Conservation (phyloP, 768 basidiomycete genomes). For the Boletus coccyginus region DNA sequence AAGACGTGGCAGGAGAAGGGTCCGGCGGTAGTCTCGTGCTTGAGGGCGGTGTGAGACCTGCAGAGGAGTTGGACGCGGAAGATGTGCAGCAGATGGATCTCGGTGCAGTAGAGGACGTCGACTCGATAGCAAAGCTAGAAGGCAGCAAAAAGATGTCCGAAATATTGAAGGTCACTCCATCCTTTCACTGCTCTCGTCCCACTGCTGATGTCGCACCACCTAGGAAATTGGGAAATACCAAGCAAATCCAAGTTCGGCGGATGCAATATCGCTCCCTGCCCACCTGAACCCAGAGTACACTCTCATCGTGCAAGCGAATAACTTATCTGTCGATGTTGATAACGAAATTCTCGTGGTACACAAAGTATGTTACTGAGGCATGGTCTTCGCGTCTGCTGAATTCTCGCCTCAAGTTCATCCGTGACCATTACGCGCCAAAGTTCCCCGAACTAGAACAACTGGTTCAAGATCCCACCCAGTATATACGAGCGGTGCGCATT, state of each 20-base stretch:
- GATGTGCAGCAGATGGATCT: constrained; percentile 96
- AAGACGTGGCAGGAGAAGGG: constrained; percentile 36
- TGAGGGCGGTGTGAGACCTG: constrained; percentile 86
- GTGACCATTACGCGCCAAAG: constrained; percentile 92
- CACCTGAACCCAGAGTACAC: constrained; percentile 95
- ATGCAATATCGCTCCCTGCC: constrained; percentile 74
- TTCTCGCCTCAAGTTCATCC: constrained; percentile 69
- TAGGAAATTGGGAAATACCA: constrained; percentile 92
- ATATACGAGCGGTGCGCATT: constrained; percentile 85
- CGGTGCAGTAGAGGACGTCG: constrained; percentile 78
- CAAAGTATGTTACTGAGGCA: constrained; percentile 53
- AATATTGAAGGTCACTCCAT: constrained; percentile 62
- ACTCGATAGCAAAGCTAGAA: constrained; percentile 84
- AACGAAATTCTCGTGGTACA: constrained; percentile 97
- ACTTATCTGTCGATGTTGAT: constrained; percentile 95
- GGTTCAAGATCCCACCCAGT: constrained; percentile 87
- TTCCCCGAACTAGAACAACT: constrained; percentile 98
- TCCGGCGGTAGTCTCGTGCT: constrained; percentile 62
- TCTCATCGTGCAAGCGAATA: constrained; percentile 96
- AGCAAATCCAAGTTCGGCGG: constrained; percentile 71
- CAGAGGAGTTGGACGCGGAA: constrained; percentile 93
- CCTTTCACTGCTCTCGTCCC: not conserved
- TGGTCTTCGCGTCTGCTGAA: constrained; percentile 8
- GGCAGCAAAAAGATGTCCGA: constrained; percentile 87
- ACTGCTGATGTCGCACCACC: not conserved